Percentiles rank a stretch among this genome's conserved stretches.
Conservation (phyloP, 768 basidiomycete species). For the Pleurotus giganteus region DNA sequence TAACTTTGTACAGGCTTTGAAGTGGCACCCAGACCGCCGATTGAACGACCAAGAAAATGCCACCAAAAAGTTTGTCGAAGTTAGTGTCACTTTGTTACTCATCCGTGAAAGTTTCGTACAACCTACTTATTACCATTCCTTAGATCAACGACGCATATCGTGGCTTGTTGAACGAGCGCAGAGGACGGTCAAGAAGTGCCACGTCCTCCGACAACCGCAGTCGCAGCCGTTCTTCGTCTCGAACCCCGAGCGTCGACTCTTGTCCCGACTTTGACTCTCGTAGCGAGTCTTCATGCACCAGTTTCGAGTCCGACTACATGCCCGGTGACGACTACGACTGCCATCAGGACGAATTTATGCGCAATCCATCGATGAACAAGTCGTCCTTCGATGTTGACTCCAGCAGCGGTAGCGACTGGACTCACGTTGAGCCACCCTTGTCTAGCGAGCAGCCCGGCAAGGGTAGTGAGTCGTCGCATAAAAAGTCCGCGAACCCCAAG, state of each 20-base stretch:
- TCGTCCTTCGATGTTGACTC: neutral
- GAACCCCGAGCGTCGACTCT: slow-evolving; percentile 6
- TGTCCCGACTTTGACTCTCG: slow-evolving; percentile 5
- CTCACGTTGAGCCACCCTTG: neutral
- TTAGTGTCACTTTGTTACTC: slow-evolving; percentile 17
- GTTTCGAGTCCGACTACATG: slow-evolving; percentile 5
- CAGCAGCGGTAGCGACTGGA: slow-evolving; percentile 2
- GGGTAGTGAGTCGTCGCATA: neutral
- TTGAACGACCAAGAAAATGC: slow-evolving; percentile 41
- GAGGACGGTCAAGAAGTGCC: slow-evolving; percentile 27
- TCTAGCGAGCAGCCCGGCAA: neutral
- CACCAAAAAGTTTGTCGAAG: slow-evolving; percentile 50
- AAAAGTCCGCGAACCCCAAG: neutral
- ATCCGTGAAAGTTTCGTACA: neutral
- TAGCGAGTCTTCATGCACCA: slow-evolving; percentile 3
- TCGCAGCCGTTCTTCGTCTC: slow-evolving; percentile 8
- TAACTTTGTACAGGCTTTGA: slow-evolving; percentile 39
- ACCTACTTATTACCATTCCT: neutral
- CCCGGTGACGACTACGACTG: slow-evolving; percentile 7
- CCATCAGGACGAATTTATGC: slow-evolving; percentile 7
- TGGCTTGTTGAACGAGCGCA: slow-evolving; percentile 40
- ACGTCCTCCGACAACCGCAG: slow-evolving; percentile 1
- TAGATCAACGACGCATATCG: slow-evolving; percentile 53
- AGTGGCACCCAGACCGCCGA: slow-evolving; percentile 60
- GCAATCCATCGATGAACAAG: slow-evolving; percentile 6